Evolutionary conservation across 306 rosid species (phyloP).

Genomic region (Trifolium pratense): DNA sequence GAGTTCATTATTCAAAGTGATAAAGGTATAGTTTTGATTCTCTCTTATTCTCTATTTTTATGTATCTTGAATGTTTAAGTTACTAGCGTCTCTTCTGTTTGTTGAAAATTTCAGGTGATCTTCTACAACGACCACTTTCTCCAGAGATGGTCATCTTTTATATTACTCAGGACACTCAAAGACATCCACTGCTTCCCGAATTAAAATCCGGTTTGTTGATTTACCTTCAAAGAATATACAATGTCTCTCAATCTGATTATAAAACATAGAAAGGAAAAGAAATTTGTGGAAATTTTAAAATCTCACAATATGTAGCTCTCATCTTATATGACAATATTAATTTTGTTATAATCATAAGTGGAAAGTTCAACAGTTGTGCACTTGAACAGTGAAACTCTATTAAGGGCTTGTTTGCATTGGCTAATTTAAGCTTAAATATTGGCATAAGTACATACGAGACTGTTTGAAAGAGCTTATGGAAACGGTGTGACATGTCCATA

Average conservation of each 20-base stretch:
- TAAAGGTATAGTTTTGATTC: slow-evolving; percentile 53
- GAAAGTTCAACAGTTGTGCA: slow-evolving; percentile 16
- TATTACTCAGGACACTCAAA: slow-evolving; percentile 94
- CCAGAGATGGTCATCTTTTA: slow-evolving; percentile 86
- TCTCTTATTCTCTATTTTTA: slow-evolving; percentile 12
- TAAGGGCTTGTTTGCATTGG: background rate
- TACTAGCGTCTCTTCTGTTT: slow-evolving; percentile 5
- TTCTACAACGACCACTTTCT: slow-evolving; percentile 67
- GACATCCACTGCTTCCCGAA: slow-evolving; percentile 90
- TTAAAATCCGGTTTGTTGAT: slow-evolving; percentile 74
- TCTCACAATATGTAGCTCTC: slow-evolving; percentile 6
- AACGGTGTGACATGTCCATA: background rate
- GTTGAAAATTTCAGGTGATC: slow-evolving; percentile 62
- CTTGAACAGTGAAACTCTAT: slow-evolving; percentile 21
- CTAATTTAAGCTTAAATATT: background rate
- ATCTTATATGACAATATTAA: slow-evolving; percentile 8
- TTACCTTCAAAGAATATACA: slow-evolving; percentile 16
- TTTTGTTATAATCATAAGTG: background rate
- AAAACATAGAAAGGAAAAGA: background rate
- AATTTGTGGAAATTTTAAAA: background rate
- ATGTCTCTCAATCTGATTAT: background rate
- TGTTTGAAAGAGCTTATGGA: background rate
- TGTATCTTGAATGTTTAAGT: slow-evolving; percentile 23
- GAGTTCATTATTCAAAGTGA: slow-evolving; percentile 92
- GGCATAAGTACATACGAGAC: background rate